These are phyloP conservation scores for Cladosporium oxysporum DNA, from an alignment of 2,329 filamentous ascomycete species.

Conservation along the genomic window DNA sequence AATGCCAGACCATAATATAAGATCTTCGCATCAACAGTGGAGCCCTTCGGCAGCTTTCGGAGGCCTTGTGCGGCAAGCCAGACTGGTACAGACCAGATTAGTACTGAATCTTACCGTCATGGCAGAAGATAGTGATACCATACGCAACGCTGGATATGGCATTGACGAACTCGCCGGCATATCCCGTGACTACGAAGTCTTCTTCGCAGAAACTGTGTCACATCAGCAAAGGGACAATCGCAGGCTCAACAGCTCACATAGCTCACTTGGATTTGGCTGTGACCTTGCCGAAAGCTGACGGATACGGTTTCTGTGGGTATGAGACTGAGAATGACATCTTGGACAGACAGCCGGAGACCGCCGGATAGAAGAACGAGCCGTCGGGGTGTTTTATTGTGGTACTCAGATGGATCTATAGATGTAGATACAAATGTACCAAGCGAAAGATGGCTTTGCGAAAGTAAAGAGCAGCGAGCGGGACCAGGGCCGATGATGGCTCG, in stretches of 20 bases:
- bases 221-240: not conserved
- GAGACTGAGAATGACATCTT: not conserved
- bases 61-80: not conserved
- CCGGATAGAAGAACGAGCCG: too few species aligned
- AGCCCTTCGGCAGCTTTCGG: not conserved
- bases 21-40: not conserved
- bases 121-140: not conserved
- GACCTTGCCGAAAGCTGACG: not conserved
- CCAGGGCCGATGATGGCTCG: not conserved
- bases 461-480: not conserved
- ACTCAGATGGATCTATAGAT: too few species aligned
- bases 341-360: not conserved
- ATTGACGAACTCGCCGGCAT: conserved; percentile 2
- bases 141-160: not conserved
- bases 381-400: too few species aligned
- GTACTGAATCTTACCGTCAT: not conserved
- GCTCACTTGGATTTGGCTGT: not conserved
- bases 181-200: conserved; percentile 3
- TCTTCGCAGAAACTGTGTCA: not conserved
- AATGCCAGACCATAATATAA: not conserved
- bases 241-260: not conserved
- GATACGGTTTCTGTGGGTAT: not conserved
- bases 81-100: not conserved
- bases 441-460: not conserved
- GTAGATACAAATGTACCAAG: not conserved